These are phyloP conservation scores for Ganoderma resinaceum DNA, from an alignment of 1,284 basidiomycete genomes.

Conservation along the genomic window DNA sequence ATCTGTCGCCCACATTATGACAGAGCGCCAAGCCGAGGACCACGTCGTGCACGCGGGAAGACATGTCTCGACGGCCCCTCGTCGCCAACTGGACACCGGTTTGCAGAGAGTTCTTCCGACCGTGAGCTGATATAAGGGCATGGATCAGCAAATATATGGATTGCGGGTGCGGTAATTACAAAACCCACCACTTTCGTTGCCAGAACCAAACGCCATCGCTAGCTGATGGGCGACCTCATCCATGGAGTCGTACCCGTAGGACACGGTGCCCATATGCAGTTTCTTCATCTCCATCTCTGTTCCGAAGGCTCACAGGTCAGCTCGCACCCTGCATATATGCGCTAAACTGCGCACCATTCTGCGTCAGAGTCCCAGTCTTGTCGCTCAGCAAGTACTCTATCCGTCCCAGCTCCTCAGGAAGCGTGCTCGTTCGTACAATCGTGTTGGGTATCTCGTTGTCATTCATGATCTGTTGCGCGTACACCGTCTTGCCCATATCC, in stretches of 20 bases:
- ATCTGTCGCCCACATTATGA: conserved; percentile 78
- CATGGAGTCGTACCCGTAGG: conserved; percentile 96
- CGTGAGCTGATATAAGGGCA: conserved; percentile 44
- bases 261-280: conserved; percentile 98
- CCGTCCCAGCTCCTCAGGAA: conserved; percentile 96
- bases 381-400: conserved; percentile 97
- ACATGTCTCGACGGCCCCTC: conserved; percentile 93
- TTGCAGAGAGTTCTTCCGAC: conserved; percentile 54
- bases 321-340: conserved; percentile 6
- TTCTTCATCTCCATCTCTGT: conserved; percentile 99
- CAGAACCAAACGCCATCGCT: conserved; percentile 76
- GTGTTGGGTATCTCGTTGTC: conserved; percentile 94
- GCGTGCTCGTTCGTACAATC: conserved; percentile 95
- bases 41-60: conserved; percentile 92
- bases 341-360: conserved; percentile 76
- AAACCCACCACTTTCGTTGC: conserved; percentile 53
- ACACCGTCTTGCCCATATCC: conserved; percentile 99
- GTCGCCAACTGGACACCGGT: conserved; percentile 84
- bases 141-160: neutral
- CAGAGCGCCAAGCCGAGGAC: conserved; percentile 94
- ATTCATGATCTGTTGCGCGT: conserved; percentile 93
- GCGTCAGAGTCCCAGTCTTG: conserved; percentile 97
- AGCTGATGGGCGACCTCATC: conserved; percentile 96
- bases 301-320: conserved; percentile 1
- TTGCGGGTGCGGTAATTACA: neutral